Evolutionary conservation across 2,329 filamentous ascomycete species (phyloP), one percentile per base, ranked within the genome.

Genomic region (Phialophora chinensis): DNA sequence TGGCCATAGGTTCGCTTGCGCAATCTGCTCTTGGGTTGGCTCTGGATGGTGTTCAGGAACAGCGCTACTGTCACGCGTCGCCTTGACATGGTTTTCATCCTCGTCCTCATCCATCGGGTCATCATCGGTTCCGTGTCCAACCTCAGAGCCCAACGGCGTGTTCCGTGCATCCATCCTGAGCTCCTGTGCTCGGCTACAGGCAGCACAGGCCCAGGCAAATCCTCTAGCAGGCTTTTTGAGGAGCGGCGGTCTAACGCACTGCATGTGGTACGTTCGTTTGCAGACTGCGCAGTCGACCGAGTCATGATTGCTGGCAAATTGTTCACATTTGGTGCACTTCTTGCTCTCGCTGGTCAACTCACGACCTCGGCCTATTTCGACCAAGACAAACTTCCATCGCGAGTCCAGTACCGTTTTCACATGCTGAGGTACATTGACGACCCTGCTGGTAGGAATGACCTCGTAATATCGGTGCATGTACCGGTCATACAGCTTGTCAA

Each of bases 401-500:
- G 97, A 92, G 78, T 98, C 92, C 55, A 99, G 85, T 63, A 97
- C 93, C 79, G 92, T 96, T 80, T 98, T 98, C 75, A 99, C 94
- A 76, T 91, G 92, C 72, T 90, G 90, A 4, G 95, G 95, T 56
- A 99, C 95, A 76, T 99, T 99, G 82, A 98, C 94, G 74, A 99
- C 95, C 75, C 91, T 88, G 67, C 86, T 87, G 14, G 93, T 96
- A 1, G 95, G 94, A 68, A 99, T 94, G 62, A 97, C 91, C 74
- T 99, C 95, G 84, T 98, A 98, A 79, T 94, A 93, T 70, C 96
- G 93, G 77, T 97, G 93, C 71, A 99, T 98, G 81, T 98, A 99
- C 66, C 95, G 91, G 81, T 99, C 95, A 79, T 96, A 98, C 73
- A 98, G 87, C 77, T 97, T 96, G 75, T 97, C 94, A 77, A 92